Conservation (phyloP, 257 asterid species). For the Przewalskia tangutica region DNA sequence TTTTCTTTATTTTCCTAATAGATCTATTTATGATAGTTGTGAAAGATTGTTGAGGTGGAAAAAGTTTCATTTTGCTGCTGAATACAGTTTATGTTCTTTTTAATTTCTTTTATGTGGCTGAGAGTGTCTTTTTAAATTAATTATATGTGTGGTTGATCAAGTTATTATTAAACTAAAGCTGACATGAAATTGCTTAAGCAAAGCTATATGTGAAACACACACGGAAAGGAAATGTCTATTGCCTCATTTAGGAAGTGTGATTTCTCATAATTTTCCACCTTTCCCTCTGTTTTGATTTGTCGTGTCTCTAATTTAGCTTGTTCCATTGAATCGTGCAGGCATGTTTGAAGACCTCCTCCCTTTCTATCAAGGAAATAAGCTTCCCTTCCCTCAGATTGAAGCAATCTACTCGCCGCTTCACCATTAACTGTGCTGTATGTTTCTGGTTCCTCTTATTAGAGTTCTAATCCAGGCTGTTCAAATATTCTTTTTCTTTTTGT, state of each 20-base stretch:
- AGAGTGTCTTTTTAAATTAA: background rate
- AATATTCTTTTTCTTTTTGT: too few relatives aligned
- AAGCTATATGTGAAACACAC: background rate
- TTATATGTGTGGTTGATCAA: background rate
- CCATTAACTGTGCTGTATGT: conserved; percentile 53
- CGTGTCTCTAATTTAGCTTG: background rate
- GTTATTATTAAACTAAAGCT: background rate
- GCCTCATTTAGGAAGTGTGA: background rate
- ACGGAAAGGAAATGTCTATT: background rate
- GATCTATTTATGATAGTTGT: background rate
- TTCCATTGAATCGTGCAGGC: conserved; percentile 11
- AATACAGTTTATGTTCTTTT: background rate
- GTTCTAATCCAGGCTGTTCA: background rate
- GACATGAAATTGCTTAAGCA: background rate
- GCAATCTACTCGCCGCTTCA: conserved; percentile 42
- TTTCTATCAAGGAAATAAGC: conserved; percentile 21
- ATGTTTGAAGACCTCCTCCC: conserved; percentile 18
- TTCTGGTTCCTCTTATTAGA: background rate
- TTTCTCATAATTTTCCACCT: background rate
- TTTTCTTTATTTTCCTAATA: background rate
- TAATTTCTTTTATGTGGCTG: background rate
- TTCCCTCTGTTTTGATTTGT: background rate
- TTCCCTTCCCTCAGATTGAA: conserved; percentile 29
- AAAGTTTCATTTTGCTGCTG: background rate
- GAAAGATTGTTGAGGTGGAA: background rate